These are phyloP conservation scores for Hebeloma cylindrosporum DNA, from an alignment of 768 basidiomycete species.

Conservation along the genomic window DNA sequence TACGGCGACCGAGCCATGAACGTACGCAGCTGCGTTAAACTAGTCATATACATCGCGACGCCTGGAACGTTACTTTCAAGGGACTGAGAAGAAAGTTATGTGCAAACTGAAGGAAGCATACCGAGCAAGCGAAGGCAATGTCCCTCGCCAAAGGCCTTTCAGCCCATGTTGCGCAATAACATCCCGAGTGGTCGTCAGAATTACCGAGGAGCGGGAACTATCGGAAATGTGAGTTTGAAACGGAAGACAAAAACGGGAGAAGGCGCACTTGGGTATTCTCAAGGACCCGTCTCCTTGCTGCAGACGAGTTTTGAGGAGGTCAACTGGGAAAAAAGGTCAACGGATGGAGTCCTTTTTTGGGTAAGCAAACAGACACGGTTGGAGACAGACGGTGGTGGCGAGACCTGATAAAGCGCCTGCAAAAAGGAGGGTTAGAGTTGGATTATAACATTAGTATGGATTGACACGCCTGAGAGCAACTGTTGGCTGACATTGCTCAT, in stretches of 20 bases:
- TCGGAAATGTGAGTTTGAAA: not conserved
- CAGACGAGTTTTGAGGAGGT: constrained; percentile 88
- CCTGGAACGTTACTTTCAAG: constrained; percentile 82
- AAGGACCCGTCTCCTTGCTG: constrained; percentile 71
- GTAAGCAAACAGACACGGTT: constrained; percentile 54
- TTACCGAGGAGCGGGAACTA: constrained; percentile 35
- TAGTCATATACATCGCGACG: constrained; percentile 89
- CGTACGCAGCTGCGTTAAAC: constrained; percentile 78
- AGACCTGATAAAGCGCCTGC: constrained; percentile 79
- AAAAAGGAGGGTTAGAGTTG: too few relatives aligned
- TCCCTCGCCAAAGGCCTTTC: constrained; percentile 85
- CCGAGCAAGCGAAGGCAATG: constrained; percentile 77
- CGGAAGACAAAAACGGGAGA: not conserved
- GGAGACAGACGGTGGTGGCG: constrained; percentile 69
- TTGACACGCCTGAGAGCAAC: constrained; percentile 54
- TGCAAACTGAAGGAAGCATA: constrained; percentile 22
- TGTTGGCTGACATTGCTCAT: constrained; percentile 74
- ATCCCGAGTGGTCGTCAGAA: constrained; percentile 51
- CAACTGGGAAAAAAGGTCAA: constrained; percentile 48
- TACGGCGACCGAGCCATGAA: constrained; percentile 70
- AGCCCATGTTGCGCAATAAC: constrained; percentile 67
- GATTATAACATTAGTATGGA: constrained; percentile 7
- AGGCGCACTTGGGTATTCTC: constrained; percentile 35
- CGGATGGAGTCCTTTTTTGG: not conserved
- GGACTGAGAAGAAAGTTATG: not conserved